Conservation (phyloP, 2,329 filamentous ascomycete species). For the Penicillium sp. region DNA sequence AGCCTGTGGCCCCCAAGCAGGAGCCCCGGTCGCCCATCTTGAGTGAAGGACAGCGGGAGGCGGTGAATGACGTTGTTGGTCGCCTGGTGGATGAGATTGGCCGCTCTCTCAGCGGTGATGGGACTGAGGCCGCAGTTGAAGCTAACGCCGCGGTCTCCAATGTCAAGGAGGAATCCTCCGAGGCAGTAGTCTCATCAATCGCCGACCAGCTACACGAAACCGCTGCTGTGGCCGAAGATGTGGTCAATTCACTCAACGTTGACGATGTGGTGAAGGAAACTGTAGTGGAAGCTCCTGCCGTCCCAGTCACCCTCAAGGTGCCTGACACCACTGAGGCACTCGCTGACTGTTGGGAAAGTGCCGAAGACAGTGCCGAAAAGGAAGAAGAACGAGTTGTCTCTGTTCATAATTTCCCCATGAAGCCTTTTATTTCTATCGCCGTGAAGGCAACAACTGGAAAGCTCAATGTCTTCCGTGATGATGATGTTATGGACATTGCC, state of each 20-base stretch:
- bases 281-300: constrained; percentile 50
- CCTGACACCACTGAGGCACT: constrained; percentile 58
- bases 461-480: constrained; percentile 68
- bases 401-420: constrained; percentile 96
- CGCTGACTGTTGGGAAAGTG: constrained; percentile 90
- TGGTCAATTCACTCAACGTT: constrained; percentile 58
- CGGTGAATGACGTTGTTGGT: constrained; percentile 69
- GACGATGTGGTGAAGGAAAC: constrained; percentile 56
- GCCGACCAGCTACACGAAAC: constrained; percentile 40
- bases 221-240: constrained; percentile 46
- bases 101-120: constrained; percentile 51
- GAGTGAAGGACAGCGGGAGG: constrained; percentile 56
- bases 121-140: constrained; percentile 52
- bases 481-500: constrained; percentile 87
- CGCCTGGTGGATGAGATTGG: constrained; percentile 64
- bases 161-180: constrained; percentile 38
- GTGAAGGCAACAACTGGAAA: constrained; percentile 53
- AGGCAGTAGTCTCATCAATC: constrained; percentile 38
- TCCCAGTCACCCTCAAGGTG: constrained; percentile 59
- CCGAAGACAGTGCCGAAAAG: constrained; percentile 69
- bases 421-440: constrained; percentile 88
- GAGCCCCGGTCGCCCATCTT: constrained; percentile 27
- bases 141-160: constrained; percentile 42
- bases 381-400: constrained; percentile 67
- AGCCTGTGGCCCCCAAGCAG: constrained; percentile 17